Evolutionary conservation across 2,329 filamentous ascomycete species (phyloP), one percentile per base, ranked within the genome.

Genomic region (Phialemoniopsis sp.): DNA sequence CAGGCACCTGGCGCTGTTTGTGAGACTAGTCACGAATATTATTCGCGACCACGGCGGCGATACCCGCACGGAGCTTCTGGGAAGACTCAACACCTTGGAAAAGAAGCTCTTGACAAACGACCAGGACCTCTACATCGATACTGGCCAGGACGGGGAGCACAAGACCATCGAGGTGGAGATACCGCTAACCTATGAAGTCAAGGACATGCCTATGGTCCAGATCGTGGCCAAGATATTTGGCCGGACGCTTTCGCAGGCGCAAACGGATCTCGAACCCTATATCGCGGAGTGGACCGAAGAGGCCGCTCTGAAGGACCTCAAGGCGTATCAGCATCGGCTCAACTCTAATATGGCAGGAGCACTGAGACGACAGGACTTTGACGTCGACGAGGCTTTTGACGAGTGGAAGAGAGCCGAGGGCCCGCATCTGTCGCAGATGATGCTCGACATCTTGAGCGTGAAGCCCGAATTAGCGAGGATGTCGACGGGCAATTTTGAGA

Each of bases 151-250:
- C 39, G 71, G 73, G 34, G 70, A 51, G 73, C 80, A 80, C 29
- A 78, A 78, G 35, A 86, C 84, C 8, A 75, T 93, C 46, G 91
- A 96, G 60, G 86, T 91, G 16, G 75, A 87, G 41, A 79, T 89
- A 3, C 89, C 91, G 10, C 69, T 94, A 42, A 93, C 82, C 55
- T 88, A 95, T 61, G 88, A 96, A 61, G 85, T 97, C 57, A 95
- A 93, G 63, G 93, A 98, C 58, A 98, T 98, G 93, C 84, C 84
- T 29, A 77, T 96, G 64, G 93, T 95, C 19, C 85, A 93, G 58
- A 78, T 85, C 29, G 90, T 98, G 18, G 87, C 85, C 37, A 83
- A 77, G 52, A 87, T 96, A 46, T 98, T 97, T 63, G 86, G 85
- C 33, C 73, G 91, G 43, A 81, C 82, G 32, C 80, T 85, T 48